These are phyloP conservation scores for Mortierella sp. DNA, from an alignment of 371 early-diverging fungal genomes.

Conservation along the genomic window DNA sequence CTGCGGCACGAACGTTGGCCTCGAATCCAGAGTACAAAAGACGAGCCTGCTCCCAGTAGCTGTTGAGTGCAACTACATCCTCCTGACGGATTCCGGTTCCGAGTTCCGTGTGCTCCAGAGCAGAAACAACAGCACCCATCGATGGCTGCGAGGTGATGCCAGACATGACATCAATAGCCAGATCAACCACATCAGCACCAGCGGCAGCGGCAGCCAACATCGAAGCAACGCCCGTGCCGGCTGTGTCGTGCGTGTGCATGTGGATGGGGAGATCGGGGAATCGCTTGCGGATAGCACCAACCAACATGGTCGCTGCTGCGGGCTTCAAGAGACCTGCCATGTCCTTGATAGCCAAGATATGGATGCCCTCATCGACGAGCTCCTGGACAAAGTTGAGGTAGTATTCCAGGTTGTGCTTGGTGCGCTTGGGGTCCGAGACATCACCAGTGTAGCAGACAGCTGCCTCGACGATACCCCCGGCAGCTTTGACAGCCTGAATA, in stretches of 20 bases:
- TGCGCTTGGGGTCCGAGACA: slow-evolving; percentile 82
- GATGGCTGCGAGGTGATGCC: slow-evolving; percentile 96
- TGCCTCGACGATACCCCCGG: slow-evolving; percentile 95
- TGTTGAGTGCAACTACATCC: slow-evolving; percentile 83
- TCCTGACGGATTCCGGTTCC: slow-evolving; percentile 88
- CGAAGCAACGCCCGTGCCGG: slow-evolving; percentile 95
- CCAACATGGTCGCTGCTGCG: slow-evolving; percentile 82
- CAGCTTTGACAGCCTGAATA: slow-evolving; percentile 92
- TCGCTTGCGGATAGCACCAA: slow-evolving; percentile 84
- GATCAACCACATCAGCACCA: slow-evolving; percentile 95
- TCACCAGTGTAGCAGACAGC: slow-evolving; percentile 95
- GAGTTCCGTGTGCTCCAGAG: slow-evolving; percentile 77
- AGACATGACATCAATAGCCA: slow-evolving; percentile 95
- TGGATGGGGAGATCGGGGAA: slow-evolving; percentile 96
- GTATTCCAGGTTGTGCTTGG: slow-evolving; percentile 90
- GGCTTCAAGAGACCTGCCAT: slow-evolving; percentile 98
- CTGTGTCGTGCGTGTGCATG: slow-evolving; percentile 97
- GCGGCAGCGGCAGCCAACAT: slow-evolving; percentile 94
- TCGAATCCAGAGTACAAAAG: slow-evolving; percentile 95
- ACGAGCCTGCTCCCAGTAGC: slow-evolving; percentile 96
- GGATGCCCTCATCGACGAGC: slow-evolving; percentile 92
- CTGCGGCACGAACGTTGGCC: slow-evolving; percentile 86
- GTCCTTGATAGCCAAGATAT: slow-evolving; percentile 95
- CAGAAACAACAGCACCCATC: slow-evolving; percentile 94
- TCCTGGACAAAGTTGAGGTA: slow-evolving; percentile 90